Percentiles rank a stretch among this genome's conserved stretches.
These are phyloP conservation scores for Sicyos baderoa DNA, from an alignment of 306 rosid species.

Conservation along the genomic window DNA sequence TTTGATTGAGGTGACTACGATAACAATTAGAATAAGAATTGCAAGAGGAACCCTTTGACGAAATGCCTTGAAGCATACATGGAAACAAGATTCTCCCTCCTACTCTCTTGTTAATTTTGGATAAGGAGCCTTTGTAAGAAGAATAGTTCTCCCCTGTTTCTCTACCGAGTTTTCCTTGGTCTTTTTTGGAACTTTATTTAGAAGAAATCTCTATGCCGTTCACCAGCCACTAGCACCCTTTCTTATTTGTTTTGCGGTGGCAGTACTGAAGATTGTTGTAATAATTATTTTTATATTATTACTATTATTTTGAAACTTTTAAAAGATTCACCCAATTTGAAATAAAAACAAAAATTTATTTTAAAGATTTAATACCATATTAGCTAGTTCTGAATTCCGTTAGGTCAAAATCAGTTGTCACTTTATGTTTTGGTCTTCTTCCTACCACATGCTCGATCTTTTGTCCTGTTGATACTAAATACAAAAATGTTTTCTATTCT, in stretches of 20 bases:
- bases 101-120: neutral
- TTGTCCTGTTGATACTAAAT: neutral
- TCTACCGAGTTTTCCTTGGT: neutral
- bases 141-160: neutral
- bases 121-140: neutral
- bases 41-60: neutral
- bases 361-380: conserved; percentile 1
- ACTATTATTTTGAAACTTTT: neutral
- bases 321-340: neutral
- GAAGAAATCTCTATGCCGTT: neutral
- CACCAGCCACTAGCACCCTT: neutral
- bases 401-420: neutral
- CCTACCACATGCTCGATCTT: conserved; percentile 7
- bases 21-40: neutral
- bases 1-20: neutral
- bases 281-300: too few relatives aligned
- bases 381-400: neutral
- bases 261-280: neutral
- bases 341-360: neutral
- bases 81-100: neutral
- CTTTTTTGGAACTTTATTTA: neutral
- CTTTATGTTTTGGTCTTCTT: neutral
- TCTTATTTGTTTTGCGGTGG: neutral
- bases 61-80: neutral
- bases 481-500: neutral